Percentiles rank a stretch among this genome's conserved stretches.
These are phyloP conservation scores for Haplosporangium sp. DNA, from an alignment of 371 early-diverging fungal species.

Conservation along the genomic window DNA sequence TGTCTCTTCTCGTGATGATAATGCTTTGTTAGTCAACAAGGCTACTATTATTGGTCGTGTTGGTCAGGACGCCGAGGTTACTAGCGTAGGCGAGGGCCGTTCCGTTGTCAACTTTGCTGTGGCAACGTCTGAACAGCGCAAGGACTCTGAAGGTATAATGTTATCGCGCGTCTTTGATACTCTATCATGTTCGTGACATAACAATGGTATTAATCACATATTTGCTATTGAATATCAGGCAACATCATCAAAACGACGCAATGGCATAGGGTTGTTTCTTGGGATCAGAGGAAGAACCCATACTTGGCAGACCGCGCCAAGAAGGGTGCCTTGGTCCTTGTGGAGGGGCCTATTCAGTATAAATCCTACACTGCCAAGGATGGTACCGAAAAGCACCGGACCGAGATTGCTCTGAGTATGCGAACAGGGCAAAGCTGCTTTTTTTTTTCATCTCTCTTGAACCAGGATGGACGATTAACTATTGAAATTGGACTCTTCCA, in stretches of 20 bases:
- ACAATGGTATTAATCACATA: too few species aligned
- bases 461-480: not conserved
- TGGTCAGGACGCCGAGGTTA: constrained; percentile 62
- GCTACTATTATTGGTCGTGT: constrained; percentile 67
- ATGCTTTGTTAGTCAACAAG: constrained; percentile 60
- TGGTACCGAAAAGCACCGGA: constrained; percentile 63
- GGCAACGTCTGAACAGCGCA: constrained; percentile 66
- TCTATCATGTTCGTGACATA: not conserved
- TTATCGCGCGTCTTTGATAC: not conserved
- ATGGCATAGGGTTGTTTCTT: constrained; percentile 68
- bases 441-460: not conserved
- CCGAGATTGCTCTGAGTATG: constrained; percentile 61
- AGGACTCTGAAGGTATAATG: constrained; percentile 63
- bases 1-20: not conserved
- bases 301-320: constrained; percentile 62
- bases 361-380: constrained; percentile 71
- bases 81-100: constrained; percentile 50
- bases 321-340: constrained; percentile 73
- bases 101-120: constrained; percentile 67
- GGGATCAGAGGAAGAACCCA: constrained; percentile 57
- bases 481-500: too few species aligned
- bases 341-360: constrained; percentile 73
- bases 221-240: constrained; percentile 40
- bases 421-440: too few species aligned
- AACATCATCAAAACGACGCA: constrained; percentile 68